phyloP scores from a whole-genome alignment of 2,329 filamentous ascomycete species.

The Trichoderma cornu-damae region DNA sequence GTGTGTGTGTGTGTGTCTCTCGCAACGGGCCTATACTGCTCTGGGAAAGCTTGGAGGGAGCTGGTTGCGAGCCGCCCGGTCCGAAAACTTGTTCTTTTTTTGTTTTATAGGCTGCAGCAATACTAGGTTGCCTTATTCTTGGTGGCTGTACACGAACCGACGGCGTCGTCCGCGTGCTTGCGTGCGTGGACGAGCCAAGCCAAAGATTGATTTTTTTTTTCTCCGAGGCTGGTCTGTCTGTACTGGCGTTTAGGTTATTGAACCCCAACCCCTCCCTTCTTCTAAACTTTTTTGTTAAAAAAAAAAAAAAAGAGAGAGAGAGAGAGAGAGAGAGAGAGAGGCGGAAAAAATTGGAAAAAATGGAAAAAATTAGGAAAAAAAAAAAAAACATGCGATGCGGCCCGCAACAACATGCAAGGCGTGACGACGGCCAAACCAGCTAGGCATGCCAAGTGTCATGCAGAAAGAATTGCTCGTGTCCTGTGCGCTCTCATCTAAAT shows the following conservation, averaged over 20 bases:
- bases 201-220: too few species aligned
- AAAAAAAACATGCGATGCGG: not conserved
- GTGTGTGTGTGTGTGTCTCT: too few species aligned
- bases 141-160: constrained; percentile 5
- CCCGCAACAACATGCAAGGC: not conserved
- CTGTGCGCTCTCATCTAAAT: constrained; percentile 2
- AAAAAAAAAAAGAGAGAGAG: too few species aligned
- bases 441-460: constrained; percentile 6
- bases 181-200: not conserved
- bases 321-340: too few species aligned
- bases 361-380: constrained; percentile 5
- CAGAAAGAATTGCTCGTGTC: not conserved
- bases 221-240: too few species aligned
- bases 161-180: not conserved
- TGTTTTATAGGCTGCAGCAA: not conserved
- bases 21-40: not conserved
- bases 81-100: not conserved
- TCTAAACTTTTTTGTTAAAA: too few species aligned
- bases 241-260: too few species aligned
- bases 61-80: not conserved
- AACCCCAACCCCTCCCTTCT: too few species aligned
- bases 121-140: not conserved
- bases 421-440: not conserved
- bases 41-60: not conserved
- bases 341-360: too few species aligned